Evolutionary conservation across 768 basidiomycete species (phyloP).

Genomic region (Kwoniella pini): DNA sequence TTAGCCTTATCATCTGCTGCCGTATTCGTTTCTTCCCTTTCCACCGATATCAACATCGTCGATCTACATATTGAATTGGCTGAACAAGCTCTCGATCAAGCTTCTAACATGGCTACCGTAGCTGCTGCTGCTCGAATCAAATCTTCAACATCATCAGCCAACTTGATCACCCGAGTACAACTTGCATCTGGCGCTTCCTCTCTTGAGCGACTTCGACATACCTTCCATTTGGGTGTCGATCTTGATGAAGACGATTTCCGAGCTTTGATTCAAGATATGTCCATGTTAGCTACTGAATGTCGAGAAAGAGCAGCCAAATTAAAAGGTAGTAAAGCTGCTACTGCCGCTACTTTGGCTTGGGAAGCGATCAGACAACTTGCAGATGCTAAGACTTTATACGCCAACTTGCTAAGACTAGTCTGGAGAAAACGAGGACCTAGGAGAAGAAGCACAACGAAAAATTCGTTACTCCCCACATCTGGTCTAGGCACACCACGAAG

Average conservation of each 20-base stretch:
- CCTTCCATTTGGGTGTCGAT: conserved; percentile 44
- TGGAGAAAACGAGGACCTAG: conserved; percentile 40
- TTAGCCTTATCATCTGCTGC: conserved; percentile 41
- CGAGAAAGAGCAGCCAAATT: conserved; percentile 46
- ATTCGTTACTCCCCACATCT: not conserved
- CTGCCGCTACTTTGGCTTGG: conserved; percentile 43
- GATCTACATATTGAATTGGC: conserved; percentile 48
- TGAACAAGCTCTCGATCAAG: conserved; percentile 52
- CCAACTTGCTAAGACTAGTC: conserved; percentile 44
- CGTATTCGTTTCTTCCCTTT: conserved; percentile 38
- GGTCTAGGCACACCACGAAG: not conserved
- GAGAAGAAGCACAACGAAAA: conserved; percentile 8
- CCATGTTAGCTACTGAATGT: conserved; percentile 43
- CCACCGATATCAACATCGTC: conserved; percentile 33
- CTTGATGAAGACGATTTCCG: conserved; percentile 52
- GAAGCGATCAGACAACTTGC: conserved; percentile 48
- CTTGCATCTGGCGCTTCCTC: conserved; percentile 44
- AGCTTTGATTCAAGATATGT: conserved; percentile 46
- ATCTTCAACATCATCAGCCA: conserved; percentile 39
- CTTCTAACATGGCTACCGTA: conserved; percentile 48
- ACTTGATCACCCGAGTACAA: conserved; percentile 49
- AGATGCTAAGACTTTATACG: conserved; percentile 45
- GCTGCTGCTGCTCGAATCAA: conserved; percentile 36
- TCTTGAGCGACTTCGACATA: conserved; percentile 47
- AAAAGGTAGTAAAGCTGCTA: conserved; percentile 43